phyloP scores from a whole-genome alignment of 768 basidiomycete species.

The Suillus tomentosus region DNA sequence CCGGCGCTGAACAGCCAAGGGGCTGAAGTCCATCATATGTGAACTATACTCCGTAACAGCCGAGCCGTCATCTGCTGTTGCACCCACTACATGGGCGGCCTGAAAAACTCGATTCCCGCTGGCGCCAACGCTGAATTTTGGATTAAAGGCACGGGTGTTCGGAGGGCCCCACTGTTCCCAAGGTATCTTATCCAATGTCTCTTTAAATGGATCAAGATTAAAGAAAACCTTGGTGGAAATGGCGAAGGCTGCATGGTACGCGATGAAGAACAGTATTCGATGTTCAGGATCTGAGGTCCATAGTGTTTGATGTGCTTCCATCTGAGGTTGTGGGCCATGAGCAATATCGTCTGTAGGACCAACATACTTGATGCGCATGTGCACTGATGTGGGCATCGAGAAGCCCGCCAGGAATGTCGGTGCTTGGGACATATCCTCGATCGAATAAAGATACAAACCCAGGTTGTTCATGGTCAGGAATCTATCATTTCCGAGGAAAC shows the following conservation, averaged over 20 bases:
- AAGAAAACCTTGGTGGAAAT: not conserved
- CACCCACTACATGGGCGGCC: too few species aligned
- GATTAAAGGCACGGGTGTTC: not conserved
- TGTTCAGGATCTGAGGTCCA: constrained; percentile 1
- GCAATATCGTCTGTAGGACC: not conserved
- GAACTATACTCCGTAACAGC: not conserved
- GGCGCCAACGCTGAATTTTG: not conserved
- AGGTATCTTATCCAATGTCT: not conserved
- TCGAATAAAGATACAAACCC: not conserved
- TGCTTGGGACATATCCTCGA: not conserved
- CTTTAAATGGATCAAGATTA: not conserved
- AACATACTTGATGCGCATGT: not conserved
- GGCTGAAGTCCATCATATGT: not conserved
- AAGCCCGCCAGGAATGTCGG: not conserved
- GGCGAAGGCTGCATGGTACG: not conserved
- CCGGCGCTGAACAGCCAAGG: not conserved
- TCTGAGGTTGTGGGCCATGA: not conserved
- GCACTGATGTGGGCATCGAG: not conserved
- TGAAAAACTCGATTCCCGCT: too few species aligned
- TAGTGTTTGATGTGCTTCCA: not conserved
- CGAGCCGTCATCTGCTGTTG: too few species aligned
- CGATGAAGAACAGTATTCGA: not conserved
- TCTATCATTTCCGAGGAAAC: constrained; percentile 5
- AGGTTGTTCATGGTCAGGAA: not conserved
- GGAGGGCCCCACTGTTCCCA: constrained; percentile 7